A percentile compares a stretch with the other conserved stretches of the same genome.
Evolutionary conservation across 805 yeast species (phyloP).

Genomic region (Nakazawaea anatomiae): DNA sequence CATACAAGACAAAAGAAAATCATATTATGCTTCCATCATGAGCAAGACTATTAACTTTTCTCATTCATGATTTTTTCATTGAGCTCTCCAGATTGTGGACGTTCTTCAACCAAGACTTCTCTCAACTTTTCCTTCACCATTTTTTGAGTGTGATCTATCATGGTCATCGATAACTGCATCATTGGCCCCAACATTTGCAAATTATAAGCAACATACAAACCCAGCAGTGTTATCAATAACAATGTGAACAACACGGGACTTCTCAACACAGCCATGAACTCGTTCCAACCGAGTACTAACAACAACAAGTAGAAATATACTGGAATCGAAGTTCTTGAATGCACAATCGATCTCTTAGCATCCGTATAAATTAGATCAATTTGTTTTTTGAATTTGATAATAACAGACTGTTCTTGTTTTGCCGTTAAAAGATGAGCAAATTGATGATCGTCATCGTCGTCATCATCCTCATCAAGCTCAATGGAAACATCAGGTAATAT

Average conservation of each 20-base stretch:
- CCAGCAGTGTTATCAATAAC: constrained; percentile 51
- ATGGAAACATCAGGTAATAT: constrained; percentile 55
- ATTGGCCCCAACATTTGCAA: constrained; percentile 78
- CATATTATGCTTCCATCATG: background rate
- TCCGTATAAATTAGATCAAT: constrained; percentile 78
- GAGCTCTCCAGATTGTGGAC: background rate
- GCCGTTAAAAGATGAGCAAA: constrained; percentile 56
- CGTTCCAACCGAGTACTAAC: constrained; percentile 89
- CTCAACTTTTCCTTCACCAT: constrained; percentile 58
- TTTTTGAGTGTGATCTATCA: constrained; percentile 48
- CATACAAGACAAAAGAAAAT: background rate
- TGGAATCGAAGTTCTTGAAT: constrained; percentile 76
- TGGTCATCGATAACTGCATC: constrained; percentile 47
- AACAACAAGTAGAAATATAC: constrained; percentile 71
- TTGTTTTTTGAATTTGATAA: constrained; percentile 60
- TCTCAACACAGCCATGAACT: constrained; percentile 79
- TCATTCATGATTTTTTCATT: background rate
- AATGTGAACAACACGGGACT: constrained; percentile 79
- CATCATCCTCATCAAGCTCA: constrained; percentile 29
- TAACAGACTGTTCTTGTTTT: constrained; percentile 50
- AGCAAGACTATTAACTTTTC: background rate
- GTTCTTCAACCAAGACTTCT: constrained; percentile 52
- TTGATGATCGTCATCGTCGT: constrained; percentile 34
- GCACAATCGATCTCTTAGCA: constrained; percentile 81
- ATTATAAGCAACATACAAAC: constrained; percentile 59